Base-by-base conservation (phyloP, 2,329 filamentous ascomycete genomes). In the Hypoxylon sp. region DNA sequence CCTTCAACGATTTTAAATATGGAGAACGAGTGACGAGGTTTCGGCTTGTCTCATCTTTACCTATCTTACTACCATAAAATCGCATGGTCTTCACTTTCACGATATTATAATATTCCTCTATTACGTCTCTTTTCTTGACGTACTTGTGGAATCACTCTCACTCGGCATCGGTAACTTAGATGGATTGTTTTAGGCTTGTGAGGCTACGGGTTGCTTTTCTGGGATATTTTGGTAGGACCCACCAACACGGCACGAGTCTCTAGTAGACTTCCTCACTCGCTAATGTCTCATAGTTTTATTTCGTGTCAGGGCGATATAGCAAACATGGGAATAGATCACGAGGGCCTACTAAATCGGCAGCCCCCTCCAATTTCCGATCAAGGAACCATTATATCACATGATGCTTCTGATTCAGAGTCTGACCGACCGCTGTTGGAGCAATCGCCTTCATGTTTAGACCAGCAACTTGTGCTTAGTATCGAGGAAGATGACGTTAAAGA, bases 301-400 rank as follows among this genome's bases (percentile, higher is more conserved):
- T 46, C 28, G 50, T 34, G 23, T 38, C 43, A 50, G 28, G 34
- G n/a, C 53, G 45, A 51, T 49, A 45, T 60, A 41, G 10, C 23
- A 36, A 50, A 52, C 5, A 68, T 59, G 50, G 50, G 57, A 23
- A 43, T 55, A 13, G 19, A 55, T 48, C 10, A 48, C 45, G 28
- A 17, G 3, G 25, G 14, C 46, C 4, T 49, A 17, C 21, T 23
- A 6, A 38, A 30, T 17, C 57, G 60, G 55, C 30, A 55, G 5
- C 55, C 49, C n/a, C 36, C 57, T 49, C 52, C 66, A 14, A 19
- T 30, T 36, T 51, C 32, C 7, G 17, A 45, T 19, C 9, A 50
- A 28, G 14, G n/a, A 34, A 17, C 14, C 34, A 23, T n/a, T 30
- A 34, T 9, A 11, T 21, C 38, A 9, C 19, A 23, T 11, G 7